Evolutionary conservation across 2,329 filamentous ascomycete genomes (phyloP), one percentile per base, ranked within the genome.

Genomic region (Penicillium sclerotigenum): DNA sequence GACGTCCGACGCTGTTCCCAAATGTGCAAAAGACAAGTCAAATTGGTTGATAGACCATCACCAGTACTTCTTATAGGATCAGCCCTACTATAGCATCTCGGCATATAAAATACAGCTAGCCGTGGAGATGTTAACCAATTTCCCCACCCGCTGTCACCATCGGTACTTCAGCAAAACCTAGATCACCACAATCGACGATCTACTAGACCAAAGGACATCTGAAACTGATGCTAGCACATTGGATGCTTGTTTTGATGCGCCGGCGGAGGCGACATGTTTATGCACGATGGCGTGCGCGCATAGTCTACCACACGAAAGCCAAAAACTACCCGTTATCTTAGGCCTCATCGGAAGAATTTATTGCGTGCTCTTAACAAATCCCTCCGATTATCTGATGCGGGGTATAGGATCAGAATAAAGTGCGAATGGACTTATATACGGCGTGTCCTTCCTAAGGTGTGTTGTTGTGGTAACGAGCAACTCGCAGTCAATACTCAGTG

Each of bases 301-400:
- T 42, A 18, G 52, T 24, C 28, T 56, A 31, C 34, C n/a, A 40
- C 43, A 49, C 36, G 5, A 46, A 37, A 37, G 14, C 52, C 50
- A 40, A 51, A 42, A 31, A 57, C 45, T 38, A 42, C 34, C 54
- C 55, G 58, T 50, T 53, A 60, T 57, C 45, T 47, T 16, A 47
- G 33, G 28, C 41, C 53, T 57, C 55, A 58, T 54, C 24, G 31
- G 37, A 37, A 11, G 50, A 20, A 16, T 42, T 50, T 26, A 67
- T 69, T 61, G 49, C 67, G 65, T 69, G 68, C 63, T 68, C 59
- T 55, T 54, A 46, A 38, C 52, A 57, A 52, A 61, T 56, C 8
- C 34, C 14, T 22, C 28, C 18, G 65, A 58, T 53, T 59, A 18
- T 47, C 11, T 34, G 28, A 37, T 38, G 29, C 31, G 46, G 31